These are phyloP conservation scores for Zygoascus tannicola DNA, from an alignment of 805 yeast species.

Conservation along the genomic window DNA sequence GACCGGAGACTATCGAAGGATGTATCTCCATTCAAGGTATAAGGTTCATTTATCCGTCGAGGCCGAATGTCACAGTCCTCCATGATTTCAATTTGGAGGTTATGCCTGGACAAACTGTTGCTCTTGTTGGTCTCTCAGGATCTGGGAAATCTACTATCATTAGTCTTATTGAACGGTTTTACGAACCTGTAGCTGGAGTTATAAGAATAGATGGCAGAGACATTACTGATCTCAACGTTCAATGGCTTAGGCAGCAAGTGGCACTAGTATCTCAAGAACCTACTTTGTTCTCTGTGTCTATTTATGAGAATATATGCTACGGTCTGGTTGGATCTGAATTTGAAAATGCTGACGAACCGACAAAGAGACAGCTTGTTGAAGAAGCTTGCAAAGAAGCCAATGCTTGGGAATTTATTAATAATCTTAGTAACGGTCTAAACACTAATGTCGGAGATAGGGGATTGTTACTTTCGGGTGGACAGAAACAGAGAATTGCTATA, in stretches of 20 bases:
- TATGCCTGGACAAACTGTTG: conserved; percentile 85
- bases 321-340: conserved; percentile 69
- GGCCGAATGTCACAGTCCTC: conserved; percentile 75
- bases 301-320: conserved; percentile 77
- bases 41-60: conserved; percentile 71
- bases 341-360: conserved; percentile 38
- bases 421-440: conserved; percentile 70
- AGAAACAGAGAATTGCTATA: conserved; percentile 56
- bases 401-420: conserved; percentile 36
- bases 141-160: conserved; percentile 90
- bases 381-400: conserved; percentile 32
- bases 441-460: conserved; percentile 61
- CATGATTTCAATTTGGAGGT: conserved; percentile 66
- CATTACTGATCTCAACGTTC: conserved; percentile 59
- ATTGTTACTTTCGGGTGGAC: conserved; percentile 54
- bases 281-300: conserved; percentile 81
- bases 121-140: conserved; percentile 94
- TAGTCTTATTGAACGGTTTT: conserved; percentile 78
- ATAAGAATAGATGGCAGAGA: conserved; percentile 81
- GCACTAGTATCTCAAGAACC: conserved; percentile 97
- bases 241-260: conserved; percentile 61
- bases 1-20: conserved; percentile 34
- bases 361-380: conserved; percentile 30
- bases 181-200: conserved; percentile 66
- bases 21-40: conserved; percentile 78